A percentile compares a stretch with the other conserved stretches of the same genome.
These are phyloP conservation scores for Meyerozyma sp. DNA, from an alignment of 1,139 yeast species.

Conservation along the genomic window DNA sequence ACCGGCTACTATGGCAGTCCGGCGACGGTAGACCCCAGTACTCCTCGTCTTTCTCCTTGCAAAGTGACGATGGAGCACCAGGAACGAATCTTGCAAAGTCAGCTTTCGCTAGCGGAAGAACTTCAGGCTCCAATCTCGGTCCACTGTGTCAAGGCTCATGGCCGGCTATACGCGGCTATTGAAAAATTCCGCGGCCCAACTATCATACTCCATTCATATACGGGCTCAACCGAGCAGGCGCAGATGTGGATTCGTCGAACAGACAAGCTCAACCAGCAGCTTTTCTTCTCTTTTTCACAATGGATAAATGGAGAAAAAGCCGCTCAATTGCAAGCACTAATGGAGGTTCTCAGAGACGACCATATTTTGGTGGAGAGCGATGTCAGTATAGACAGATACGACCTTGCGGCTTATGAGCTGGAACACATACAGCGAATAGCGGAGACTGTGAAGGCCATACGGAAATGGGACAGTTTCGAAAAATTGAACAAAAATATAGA, in stretches of 20 bases:
- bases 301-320: slow-evolving; percentile 47
- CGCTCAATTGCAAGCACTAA: slow-evolving; percentile 18
- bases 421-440: not conserved
- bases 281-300: slow-evolving; percentile 57
- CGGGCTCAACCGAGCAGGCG: slow-evolving; percentile 74
- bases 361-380: slow-evolving; percentile 38
- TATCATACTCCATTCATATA: slow-evolving; percentile 74
- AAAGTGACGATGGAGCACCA: slow-evolving; percentile 67
- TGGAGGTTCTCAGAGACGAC: slow-evolving; percentile 14
- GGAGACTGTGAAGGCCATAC: not conserved
- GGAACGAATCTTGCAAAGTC: slow-evolving; percentile 39
- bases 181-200: slow-evolving; percentile 17
- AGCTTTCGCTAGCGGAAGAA: slow-evolving; percentile 50
- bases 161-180: slow-evolving; percentile 46
- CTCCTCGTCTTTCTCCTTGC: slow-evolving; percentile 32
- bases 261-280: slow-evolving; percentile 11
- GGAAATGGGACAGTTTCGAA: not conserved
- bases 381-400: slow-evolving; percentile 21
- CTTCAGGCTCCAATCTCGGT: slow-evolving; percentile 55
- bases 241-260: slow-evolving; percentile 44
- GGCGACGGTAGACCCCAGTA: slow-evolving; percentile 4
- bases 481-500: not conserved
- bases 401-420: not conserved
- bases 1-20: slow-evolving; percentile 49
- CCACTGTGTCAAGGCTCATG: slow-evolving; percentile 82